phyloP scores from a whole-genome alignment of 768 basidiomycete genomes.

The Xerocomellus chrysenteron region DNA sequence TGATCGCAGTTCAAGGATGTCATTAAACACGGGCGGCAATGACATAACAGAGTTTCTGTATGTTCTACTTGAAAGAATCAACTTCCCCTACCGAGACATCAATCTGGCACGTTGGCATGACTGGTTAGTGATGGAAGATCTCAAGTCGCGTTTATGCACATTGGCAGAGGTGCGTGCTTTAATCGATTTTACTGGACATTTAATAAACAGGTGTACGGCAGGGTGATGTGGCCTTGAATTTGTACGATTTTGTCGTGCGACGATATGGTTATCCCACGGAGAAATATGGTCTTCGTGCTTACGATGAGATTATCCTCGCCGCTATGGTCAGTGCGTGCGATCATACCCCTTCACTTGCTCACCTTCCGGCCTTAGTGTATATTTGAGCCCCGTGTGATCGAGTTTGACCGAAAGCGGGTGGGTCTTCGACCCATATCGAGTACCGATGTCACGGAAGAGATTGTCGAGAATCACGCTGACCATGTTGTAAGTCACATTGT shows the following conservation, averaged over 20 bases:
- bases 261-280: slow-evolving; percentile 71
- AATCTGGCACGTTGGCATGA: slow-evolving; percentile 78
- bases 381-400: slow-evolving; percentile 91
- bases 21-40: slow-evolving; percentile 87
- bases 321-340: slow-evolving; percentile 67
- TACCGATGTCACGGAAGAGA: slow-evolving; percentile 72
- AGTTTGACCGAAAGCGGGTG: slow-evolving; percentile 76
- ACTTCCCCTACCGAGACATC: slow-evolving; percentile 86
- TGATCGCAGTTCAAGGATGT: slow-evolving; percentile 49
- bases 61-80: slow-evolving; percentile 72
- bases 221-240: slow-evolving; percentile 86
- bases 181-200: not conserved
- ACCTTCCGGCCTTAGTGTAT: slow-evolving; percentile 57
- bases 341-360: not conserved
- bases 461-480: slow-evolving; percentile 55
- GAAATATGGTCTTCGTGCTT: slow-evolving; percentile 88
- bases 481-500: slow-evolving; percentile 43
- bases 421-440: slow-evolving; percentile 49
- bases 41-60: slow-evolving; percentile 91
- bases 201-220: slow-evolving; percentile 31
- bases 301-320: slow-evolving; percentile 93
- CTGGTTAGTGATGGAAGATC: slow-evolving; percentile 88
- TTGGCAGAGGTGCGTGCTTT: slow-evolving; percentile 71
- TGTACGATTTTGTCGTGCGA: slow-evolving; percentile 89
- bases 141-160: slow-evolving; percentile 83